Percentiles rank a stretch among this genome's conserved stretches.
Evolutionary conservation across 148 eudicot species (phyloP).

Genomic region (Suaeda aralocaspica): DNA sequence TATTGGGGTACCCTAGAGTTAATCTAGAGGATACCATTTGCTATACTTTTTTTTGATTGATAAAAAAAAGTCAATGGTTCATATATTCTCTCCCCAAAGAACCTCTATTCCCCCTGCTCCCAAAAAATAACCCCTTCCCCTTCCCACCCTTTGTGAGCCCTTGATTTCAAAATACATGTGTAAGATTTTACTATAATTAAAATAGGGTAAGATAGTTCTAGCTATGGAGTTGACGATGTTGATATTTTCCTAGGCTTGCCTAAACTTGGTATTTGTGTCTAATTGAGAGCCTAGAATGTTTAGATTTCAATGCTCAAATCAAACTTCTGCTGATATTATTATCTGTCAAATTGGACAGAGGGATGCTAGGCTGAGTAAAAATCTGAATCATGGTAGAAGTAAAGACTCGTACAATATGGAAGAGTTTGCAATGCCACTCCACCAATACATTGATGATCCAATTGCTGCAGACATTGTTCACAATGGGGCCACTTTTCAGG

Average conservation of each 20-base stretch:
- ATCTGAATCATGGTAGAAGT: slow-evolving; percentile 26
- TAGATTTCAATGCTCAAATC: background rate
- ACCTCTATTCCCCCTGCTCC: no score
- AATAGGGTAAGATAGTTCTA: no score
- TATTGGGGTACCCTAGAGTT: no score
- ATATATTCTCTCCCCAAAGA: no score
- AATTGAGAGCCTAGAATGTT: background rate
- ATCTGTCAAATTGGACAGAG: slow-evolving; percentile 47
- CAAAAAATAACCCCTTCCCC: no score
- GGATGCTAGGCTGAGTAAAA: slow-evolving; percentile 50
- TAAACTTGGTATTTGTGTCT: background rate
- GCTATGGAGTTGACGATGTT: background rate
- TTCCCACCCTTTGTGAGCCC: no score
- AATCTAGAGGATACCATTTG: no score
- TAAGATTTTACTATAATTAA: no score
- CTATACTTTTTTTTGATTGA: no score
- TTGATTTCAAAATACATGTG: no score
- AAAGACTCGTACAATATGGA: slow-evolving; percentile 69
- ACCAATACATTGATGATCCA: slow-evolving; percentile 70
- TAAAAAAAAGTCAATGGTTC: no score
- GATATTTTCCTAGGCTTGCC: background rate
- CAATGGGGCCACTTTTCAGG: slow-evolving; percentile 99
- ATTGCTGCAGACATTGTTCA: slow-evolving; percentile 77
- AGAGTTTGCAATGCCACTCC: slow-evolving; percentile 77
- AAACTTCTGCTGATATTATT: slow-evolving; percentile 4